Conservation (phyloP, 768 basidiomycete genomes). For the Leccinum subtestaceum region DNA sequence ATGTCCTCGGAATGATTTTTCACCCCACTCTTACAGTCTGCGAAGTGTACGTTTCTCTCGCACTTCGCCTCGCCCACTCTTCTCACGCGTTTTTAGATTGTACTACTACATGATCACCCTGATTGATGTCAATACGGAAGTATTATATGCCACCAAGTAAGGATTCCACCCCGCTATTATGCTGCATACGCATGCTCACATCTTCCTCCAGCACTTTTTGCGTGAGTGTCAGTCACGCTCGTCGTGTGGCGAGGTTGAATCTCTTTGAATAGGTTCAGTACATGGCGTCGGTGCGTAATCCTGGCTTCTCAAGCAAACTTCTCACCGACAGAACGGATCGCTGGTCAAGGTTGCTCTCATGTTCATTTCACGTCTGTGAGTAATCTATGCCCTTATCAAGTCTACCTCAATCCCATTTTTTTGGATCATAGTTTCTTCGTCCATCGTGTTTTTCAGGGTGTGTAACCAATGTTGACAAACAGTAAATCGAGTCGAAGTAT, state of each 20-base stretch:
- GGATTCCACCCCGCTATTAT: neutral
- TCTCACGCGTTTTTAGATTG: conserved; percentile 21
- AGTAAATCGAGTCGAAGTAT: no score
- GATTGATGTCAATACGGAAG: conserved; percentile 22
- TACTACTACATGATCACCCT: conserved; percentile 29
- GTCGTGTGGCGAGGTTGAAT: neutral
- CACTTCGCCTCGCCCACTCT: neutral
- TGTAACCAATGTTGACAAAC: neutral
- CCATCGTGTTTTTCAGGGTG: conserved; percentile 25
- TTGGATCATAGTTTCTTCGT: conserved; percentile 22
- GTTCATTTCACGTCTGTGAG: conserved; percentile 29
- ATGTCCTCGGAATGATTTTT: neutral
- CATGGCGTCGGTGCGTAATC: conserved; percentile 22
- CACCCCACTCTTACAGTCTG: conserved; percentile 20
- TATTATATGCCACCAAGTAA: conserved; percentile 29
- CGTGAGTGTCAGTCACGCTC: conserved; percentile 19
- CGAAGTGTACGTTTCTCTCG: conserved; percentile 21
- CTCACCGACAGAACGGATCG: neutral
- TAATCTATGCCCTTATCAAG: neutral
- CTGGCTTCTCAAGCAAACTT: neutral
- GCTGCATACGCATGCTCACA: neutral
- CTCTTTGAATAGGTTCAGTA: conserved; percentile 23
- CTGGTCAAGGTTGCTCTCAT: conserved; percentile 23
- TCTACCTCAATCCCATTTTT: neutral
- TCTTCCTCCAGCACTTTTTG: conserved; percentile 26